Evolutionary conservation across 1,284 basidiomycete genomes (phyloP).

Genomic region (Grifola frondosa): DNA sequence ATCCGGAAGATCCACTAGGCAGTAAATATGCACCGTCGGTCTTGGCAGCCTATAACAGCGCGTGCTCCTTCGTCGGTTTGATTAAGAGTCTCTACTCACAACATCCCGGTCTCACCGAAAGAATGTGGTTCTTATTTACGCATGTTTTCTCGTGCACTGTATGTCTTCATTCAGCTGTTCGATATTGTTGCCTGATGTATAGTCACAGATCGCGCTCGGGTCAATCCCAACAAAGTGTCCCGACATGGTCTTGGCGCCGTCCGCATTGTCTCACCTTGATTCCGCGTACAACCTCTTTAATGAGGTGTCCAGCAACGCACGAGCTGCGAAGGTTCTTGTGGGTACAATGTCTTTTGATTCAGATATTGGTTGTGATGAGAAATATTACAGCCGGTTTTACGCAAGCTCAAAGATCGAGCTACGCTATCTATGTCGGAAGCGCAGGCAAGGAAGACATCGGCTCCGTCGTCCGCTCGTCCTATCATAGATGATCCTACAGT

Average conservation of each 20-base stretch:
- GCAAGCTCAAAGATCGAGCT: slow-evolving; percentile 54
- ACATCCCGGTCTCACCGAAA: slow-evolving; percentile 61
- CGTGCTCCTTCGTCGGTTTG: slow-evolving; percentile 65
- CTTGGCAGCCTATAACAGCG: slow-evolving; percentile 62
- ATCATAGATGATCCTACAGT: slow-evolving; percentile 31
- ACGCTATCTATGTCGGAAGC: slow-evolving; percentile 23
- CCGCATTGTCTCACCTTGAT: slow-evolving; percentile 62
- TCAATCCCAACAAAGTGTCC: slow-evolving; percentile 63
- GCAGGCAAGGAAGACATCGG: slow-evolving; percentile 10
- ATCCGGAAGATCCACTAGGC: slow-evolving; percentile 59
- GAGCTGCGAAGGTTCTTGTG: slow-evolving; percentile 60
- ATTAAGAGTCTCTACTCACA: slow-evolving; percentile 64
- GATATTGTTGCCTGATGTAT: not conserved
- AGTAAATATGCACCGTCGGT: slow-evolving; percentile 71
- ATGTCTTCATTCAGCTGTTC: slow-evolving; percentile 30
- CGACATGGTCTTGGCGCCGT: slow-evolving; percentile 58
- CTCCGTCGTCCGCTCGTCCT: slow-evolving; percentile 17
- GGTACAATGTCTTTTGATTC: slow-evolving; percentile 21
- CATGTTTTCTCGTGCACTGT: slow-evolving; percentile 74
- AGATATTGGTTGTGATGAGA: no score
- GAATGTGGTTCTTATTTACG: slow-evolving; percentile 72
- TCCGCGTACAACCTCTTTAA: slow-evolving; percentile 58
- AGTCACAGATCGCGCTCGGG: slow-evolving; percentile 60
- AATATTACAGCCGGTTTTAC: slow-evolving; percentile 53
- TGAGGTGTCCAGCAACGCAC: slow-evolving; percentile 48